Percentiles rank a stretch among this genome's conserved stretches.
phyloP scores from a whole-genome alignment of 345 rosid genomes.

The Cardamine resedifolia region DNA sequence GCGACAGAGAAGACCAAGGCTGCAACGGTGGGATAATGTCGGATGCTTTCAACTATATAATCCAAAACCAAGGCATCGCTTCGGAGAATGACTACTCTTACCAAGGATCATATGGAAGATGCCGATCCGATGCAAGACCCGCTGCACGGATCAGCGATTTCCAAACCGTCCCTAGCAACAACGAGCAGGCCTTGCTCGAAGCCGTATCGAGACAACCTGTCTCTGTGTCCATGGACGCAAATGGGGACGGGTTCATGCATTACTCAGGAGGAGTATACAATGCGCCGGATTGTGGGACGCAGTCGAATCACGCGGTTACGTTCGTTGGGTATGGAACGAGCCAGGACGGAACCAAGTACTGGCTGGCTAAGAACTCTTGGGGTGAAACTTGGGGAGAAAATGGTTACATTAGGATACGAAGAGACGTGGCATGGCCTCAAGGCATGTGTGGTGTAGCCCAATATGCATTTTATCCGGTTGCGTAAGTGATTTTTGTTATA shows the following conservation, averaged over 20 bases:
- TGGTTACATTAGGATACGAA: slow-evolving; percentile 55
- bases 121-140: slow-evolving; percentile 2
- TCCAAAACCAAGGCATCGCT: slow-evolving; percentile 49
- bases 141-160: slow-evolving; percentile 53
- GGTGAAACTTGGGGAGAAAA: slow-evolving; percentile 56
- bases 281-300: slow-evolving; percentile 40
- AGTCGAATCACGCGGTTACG: slow-evolving; percentile 51
- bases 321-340: slow-evolving; percentile 55
- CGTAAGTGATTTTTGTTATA: slow-evolving; percentile 9
- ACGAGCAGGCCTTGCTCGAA: slow-evolving; percentile 47
- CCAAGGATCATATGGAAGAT: slow-evolving; percentile 39
- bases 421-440: slow-evolving; percentile 44
- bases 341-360: slow-evolving; percentile 47
- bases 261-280: slow-evolving; percentile 50
- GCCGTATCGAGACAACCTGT: slow-evolving; percentile 62
- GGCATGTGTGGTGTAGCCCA: slow-evolving; percentile 60
- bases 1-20: slow-evolving; percentile 35
- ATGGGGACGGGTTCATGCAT: slow-evolving; percentile 38
- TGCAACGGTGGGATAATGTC: slow-evolving; percentile 67
- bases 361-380: slow-evolving; percentile 72
- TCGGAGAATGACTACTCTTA: slow-evolving; percentile 54
- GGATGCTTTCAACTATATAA: slow-evolving; percentile 47
- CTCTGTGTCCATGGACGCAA: slow-evolving; percentile 51
- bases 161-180: slow-evolving; percentile 48
- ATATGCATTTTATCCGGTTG: slow-evolving; percentile 51